phyloP scores from a whole-genome alignment of 2,329 filamentous ascomycete species.

The Neocucurbitaria cava region DNA sequence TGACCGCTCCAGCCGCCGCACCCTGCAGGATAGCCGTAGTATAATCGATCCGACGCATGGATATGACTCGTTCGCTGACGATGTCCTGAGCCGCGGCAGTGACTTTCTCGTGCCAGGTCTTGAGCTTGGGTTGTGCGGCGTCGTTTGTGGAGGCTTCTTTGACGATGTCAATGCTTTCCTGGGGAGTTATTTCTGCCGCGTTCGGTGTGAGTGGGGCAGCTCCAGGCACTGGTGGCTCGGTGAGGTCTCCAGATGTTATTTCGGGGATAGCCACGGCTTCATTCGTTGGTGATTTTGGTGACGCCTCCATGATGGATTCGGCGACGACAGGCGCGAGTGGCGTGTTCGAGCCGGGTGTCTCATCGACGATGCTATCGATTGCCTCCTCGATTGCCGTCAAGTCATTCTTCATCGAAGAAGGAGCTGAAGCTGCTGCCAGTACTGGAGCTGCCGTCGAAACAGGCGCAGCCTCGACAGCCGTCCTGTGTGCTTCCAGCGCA shows the following conservation, averaged over 20 bases:
- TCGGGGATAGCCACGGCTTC: constrained; percentile 7
- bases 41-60: constrained; percentile 54
- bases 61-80: constrained; percentile 54
- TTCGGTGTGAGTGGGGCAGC: constrained; percentile 12
- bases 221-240: constrained; percentile 9
- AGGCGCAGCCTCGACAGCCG: constrained; percentile 20
- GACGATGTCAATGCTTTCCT: constrained; percentile 23
- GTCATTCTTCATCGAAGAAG: constrained; percentile 2
- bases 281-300: constrained; percentile 6
- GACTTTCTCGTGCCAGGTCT: constrained; percentile 32
- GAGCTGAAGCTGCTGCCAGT: constrained; percentile 3
- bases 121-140: constrained; percentile 10
- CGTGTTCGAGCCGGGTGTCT: not conserved
- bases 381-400: constrained; percentile 23
- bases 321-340: not conserved
- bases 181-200: constrained; percentile 9
- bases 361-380: constrained; percentile 27
- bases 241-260: not conserved
- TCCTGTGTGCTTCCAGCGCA: constrained; percentile 43
- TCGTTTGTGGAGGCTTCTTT: constrained; percentile 18
- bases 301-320: constrained; percentile 11
- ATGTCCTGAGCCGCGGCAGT: constrained; percentile 39
- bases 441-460: constrained; percentile 1
- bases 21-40: constrained; percentile 55
- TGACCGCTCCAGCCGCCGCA: constrained; percentile 51